Conservation (phyloP, 75 land plant species). For the Picea sitchensis region DNA sequence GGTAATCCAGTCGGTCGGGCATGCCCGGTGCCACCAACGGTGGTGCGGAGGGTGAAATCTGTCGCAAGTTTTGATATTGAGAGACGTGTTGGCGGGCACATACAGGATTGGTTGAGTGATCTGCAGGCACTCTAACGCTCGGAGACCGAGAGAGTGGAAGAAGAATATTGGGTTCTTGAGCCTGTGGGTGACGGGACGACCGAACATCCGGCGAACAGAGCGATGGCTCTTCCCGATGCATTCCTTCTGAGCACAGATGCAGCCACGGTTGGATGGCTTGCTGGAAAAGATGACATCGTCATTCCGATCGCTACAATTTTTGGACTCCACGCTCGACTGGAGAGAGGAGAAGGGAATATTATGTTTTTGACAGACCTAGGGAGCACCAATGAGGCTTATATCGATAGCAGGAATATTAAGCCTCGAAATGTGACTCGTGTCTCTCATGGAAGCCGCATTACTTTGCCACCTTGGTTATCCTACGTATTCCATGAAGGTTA, state of each 20-base stretch:
- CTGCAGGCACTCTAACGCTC: not conserved
- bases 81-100: not conserved
- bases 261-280: slow-evolving; percentile 38
- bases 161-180: not conserved
- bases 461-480: slow-evolving; percentile 4
- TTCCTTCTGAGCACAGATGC: slow-evolving; percentile 27
- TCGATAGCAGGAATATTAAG: slow-evolving; percentile 24
- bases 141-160: not conserved
- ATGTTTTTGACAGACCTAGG: slow-evolving; percentile 39
- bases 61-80: not conserved
- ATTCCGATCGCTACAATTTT: slow-evolving; percentile 42
- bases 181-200: slow-evolving; percentile 15
- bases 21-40: not conserved
- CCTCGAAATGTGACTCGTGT: slow-evolving; percentile 43
- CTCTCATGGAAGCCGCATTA: slow-evolving; percentile 32
- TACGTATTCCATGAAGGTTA: too few relatives aligned
- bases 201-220: slow-evolving; percentile 19
- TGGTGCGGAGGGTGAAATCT: not conserved
- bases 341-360: slow-evolving; percentile 22
- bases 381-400: slow-evolving; percentile 43
- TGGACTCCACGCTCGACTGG: slow-evolving; percentile 42
- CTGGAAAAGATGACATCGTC: slow-evolving; percentile 33
- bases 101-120: not conserved
- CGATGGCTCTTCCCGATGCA: slow-evolving; percentile 29
- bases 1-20: not conserved